A percentile compares a stretch with the other conserved stretches of the same genome.
Evolutionary conservation across 2,329 filamentous ascomycete genomes (phyloP).

Genomic region (Fusarium staphyleae): DNA sequence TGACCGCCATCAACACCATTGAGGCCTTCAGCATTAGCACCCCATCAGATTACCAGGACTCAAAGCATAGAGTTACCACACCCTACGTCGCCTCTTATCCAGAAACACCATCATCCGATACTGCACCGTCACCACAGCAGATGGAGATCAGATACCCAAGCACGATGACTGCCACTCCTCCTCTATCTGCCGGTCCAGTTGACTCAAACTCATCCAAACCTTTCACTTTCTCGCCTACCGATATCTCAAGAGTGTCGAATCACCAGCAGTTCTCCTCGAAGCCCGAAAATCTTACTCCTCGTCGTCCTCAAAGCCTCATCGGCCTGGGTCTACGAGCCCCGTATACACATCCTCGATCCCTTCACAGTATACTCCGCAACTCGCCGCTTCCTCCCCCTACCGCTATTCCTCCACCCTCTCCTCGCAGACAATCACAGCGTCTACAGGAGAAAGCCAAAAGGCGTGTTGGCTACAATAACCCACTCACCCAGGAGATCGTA

Average conservation of each 20-base stretch:
- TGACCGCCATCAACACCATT: slow-evolving; percentile 58
- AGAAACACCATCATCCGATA: slow-evolving; percentile 62
- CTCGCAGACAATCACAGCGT: slow-evolving; percentile 61
- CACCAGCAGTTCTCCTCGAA: slow-evolving; percentile 10
- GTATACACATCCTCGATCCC: slow-evolving; percentile 64
- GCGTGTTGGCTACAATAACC: slow-evolving; percentile 68
- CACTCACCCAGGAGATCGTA: slow-evolving; percentile 68
- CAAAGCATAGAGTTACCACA: slow-evolving; percentile 49
- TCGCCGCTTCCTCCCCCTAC: slow-evolving; percentile 65
- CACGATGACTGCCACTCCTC: slow-evolving; percentile 66
- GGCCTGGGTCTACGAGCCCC: slow-evolving; percentile 51
- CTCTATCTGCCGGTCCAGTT: slow-evolving; percentile 61
- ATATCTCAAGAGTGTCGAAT: slow-evolving; percentile 36
- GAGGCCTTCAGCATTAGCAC: slow-evolving; percentile 44
- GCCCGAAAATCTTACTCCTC: slow-evolving; percentile 23
- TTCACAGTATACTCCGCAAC: slow-evolving; percentile 72
- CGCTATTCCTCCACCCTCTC: slow-evolving; percentile 59
- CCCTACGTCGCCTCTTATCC: slow-evolving; percentile 57
- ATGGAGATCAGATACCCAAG: slow-evolving; percentile 59
- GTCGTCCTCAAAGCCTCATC: slow-evolving; percentile 23
- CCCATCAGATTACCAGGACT: slow-evolving; percentile 43
- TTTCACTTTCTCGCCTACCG: slow-evolving; percentile 56
- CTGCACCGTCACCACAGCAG: slow-evolving; percentile 56
- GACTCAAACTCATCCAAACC: slow-evolving; percentile 51
- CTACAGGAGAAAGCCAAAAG: slow-evolving; percentile 62